Evolutionary conservation across 495 filamentous ascomycete genomes (phyloP).

Genomic region (Cudoniella acicularis): DNA sequence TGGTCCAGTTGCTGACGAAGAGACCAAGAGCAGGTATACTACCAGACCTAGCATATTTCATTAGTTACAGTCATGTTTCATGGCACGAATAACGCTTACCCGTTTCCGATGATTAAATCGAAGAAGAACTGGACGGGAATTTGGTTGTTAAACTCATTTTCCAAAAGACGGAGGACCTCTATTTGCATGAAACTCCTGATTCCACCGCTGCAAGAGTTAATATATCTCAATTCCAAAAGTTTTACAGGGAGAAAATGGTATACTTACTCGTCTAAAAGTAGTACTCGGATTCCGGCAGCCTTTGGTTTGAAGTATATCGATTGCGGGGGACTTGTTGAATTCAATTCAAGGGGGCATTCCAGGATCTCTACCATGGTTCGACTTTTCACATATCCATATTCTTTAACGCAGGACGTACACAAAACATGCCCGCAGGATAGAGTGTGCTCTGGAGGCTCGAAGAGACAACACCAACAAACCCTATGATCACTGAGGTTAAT

Average conservation of each 20-base stretch:
- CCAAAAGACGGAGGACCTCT: constrained; percentile 33
- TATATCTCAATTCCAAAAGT: no score
- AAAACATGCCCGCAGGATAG: constrained; percentile 39
- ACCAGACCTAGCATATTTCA: constrained; percentile 34
- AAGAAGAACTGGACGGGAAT: constrained; percentile 39
- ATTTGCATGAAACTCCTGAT: constrained; percentile 43
- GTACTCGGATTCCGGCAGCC: constrained; percentile 31
- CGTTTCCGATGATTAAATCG: constrained; percentile 43
- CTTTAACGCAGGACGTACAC: constrained; percentile 31
- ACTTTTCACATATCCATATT: constrained; percentile 12
- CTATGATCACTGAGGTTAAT: constrained; percentile 30
- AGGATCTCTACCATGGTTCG: constrained; percentile 6
- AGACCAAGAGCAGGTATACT: constrained; percentile 46
- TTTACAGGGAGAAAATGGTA: no score
- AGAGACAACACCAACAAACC: constrained; percentile 38
- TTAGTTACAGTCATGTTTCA: neutral
- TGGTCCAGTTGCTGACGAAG: constrained; percentile 32
- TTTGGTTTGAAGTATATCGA: constrained; percentile 33
- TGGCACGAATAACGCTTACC: constrained; percentile 25
- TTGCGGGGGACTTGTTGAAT: constrained; percentile 3
- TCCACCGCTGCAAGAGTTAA: constrained; percentile 32
- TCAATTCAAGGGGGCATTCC: constrained; percentile 9
- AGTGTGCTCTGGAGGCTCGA: constrained; percentile 32
- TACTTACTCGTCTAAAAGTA: constrained; percentile 41
- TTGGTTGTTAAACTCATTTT: constrained; percentile 22